Evolutionary conservation across 176 grass and related monocot species (phyloP).

Genomic region (Ampelocalamus luodianensis): DNA sequence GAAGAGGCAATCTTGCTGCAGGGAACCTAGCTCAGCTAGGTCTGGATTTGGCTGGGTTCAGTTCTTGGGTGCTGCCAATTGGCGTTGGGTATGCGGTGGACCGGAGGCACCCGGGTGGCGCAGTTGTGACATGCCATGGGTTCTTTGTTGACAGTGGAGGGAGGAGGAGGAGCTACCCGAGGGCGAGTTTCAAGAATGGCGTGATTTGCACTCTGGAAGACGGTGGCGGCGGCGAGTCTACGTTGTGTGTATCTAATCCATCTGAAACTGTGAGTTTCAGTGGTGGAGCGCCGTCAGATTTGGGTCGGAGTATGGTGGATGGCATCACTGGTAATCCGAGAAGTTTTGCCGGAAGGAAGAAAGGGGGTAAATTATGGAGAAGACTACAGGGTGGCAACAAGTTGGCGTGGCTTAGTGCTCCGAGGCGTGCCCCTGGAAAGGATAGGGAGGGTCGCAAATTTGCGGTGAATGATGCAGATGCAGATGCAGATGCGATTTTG

Average conservation of each 20-base stretch:
- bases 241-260: slow-evolving; percentile 28
- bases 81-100: slow-evolving; percentile 15
- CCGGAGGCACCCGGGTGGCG: slow-evolving; percentile 1
- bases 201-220: slow-evolving; percentile 33
- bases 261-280: slow-evolving; percentile 23
- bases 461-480: slow-evolving; percentile 20
- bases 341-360: slow-evolving; percentile 31
- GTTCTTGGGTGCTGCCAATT: slow-evolving; percentile 39
- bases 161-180: slow-evolving; percentile 15
- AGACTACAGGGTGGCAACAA: slow-evolving; percentile 51
- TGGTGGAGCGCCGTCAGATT: neutral
- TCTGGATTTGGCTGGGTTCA: slow-evolving; percentile 57
- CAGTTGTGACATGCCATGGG: neutral
- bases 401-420: neutral
- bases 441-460: slow-evolving; percentile 18
- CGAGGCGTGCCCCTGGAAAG: slow-evolving; percentile 27
- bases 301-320: slow-evolving; percentile 13
- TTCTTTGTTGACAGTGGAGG: slow-evolving; percentile 21
- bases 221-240: slow-evolving; percentile 7
- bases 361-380: slow-evolving; percentile 48
- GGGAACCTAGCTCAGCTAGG: slow-evolving; percentile 40
- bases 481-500: slow-evolving; percentile 39
- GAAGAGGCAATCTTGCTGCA: slow-evolving; percentile 46
- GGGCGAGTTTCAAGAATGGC: slow-evolving; percentile 36
- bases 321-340: neutral